Evolutionary conservation across 805 yeast species (phyloP), one percentile per base, ranked within the genome.

Genomic region (Tetrapisispora phaffii): DNA sequence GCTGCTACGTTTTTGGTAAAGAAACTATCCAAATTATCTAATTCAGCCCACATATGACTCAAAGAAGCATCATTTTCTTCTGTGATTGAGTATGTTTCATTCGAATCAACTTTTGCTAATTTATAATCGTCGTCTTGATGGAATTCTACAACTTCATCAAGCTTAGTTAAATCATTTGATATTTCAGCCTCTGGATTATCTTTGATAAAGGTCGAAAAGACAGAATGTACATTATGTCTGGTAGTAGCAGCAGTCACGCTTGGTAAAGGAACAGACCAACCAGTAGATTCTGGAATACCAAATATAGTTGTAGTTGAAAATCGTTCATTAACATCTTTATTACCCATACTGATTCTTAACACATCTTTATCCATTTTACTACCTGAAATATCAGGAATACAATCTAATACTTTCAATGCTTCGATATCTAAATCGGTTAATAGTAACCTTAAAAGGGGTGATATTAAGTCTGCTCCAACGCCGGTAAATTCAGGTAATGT

Each of bases 221-320:
- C 97, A 0, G 97, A 89, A 62, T 93, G 97, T 1, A 93, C 94
- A 57, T 93, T 93, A 59, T 85, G 86, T 52, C 97, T 71, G 1
- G 97, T 85, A 15, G 85, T 76, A 0, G 95, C 83, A 0, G 96
- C 87, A 1, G 93, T 82, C 36, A 87, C 79, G 0, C 90, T 85
- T 2, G 98, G 96, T 90, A 85, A 84, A 1, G 97, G 95, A 41
- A 94, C 80, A 0, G 96, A 82, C 99, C 99, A 93, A 1, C 99
- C 99, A 56, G 83, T 80, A 12, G 85, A 95, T 24, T 65, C 70
- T 0, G 98, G 97, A 21, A 90, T 80, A 15, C 98, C 98, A 68
- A 88, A 94, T 45, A 93, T 68, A 0, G 97, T 87, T 0, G 93
- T 88, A 2, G 93, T 82, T 53, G 77, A 80, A 52, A 85, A 96